A percentile compares a stretch with the other conserved stretches of the same genome.
Conservation (phyloP, 176 grass and related monocot genomes). For the Oropetium thomaeum region DNA sequence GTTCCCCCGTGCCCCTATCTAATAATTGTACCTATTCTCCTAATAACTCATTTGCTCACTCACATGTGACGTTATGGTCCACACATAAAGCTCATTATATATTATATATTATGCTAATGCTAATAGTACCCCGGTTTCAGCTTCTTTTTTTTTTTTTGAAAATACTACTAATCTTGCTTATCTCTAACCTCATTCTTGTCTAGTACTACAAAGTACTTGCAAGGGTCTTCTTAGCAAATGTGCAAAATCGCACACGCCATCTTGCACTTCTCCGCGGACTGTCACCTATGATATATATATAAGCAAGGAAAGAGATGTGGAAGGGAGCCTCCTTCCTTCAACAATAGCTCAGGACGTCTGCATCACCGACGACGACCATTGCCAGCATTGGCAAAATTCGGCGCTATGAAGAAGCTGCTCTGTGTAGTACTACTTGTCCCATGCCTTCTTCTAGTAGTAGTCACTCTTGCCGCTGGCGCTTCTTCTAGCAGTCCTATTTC, state of each 20-base stretch:
- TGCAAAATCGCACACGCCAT: background rate
- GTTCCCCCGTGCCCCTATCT: slow-evolving; percentile 1
- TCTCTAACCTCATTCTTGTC: background rate
- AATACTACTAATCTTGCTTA: background rate
- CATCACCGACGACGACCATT: background rate
- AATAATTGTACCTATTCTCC: slow-evolving; percentile 28
- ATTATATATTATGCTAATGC: no score
- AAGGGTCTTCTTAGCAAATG: background rate
- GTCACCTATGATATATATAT: slow-evolving; percentile 17
- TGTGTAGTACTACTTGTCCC: background rate
- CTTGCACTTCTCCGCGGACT: background rate
- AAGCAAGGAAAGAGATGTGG: background rate
- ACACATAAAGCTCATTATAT: slow-evolving; percentile 20
- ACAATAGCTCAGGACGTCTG: background rate
- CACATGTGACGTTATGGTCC: slow-evolving; percentile 42
- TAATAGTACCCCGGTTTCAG: background rate
- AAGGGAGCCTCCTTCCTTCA: slow-evolving; percentile 13
- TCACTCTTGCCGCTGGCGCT: background rate
- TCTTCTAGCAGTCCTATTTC: background rate
- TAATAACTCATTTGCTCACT: slow-evolving; percentile 15
- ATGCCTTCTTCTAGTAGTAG: slow-evolving; percentile 19
- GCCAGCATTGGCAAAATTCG: background rate
- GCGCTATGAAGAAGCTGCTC: slow-evolving; percentile 30
- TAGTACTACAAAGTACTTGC: background rate
- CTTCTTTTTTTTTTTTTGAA: no score